phyloP scores from a whole-genome alignment of 441 rosid genomes.

The Croton setiger region DNA sequence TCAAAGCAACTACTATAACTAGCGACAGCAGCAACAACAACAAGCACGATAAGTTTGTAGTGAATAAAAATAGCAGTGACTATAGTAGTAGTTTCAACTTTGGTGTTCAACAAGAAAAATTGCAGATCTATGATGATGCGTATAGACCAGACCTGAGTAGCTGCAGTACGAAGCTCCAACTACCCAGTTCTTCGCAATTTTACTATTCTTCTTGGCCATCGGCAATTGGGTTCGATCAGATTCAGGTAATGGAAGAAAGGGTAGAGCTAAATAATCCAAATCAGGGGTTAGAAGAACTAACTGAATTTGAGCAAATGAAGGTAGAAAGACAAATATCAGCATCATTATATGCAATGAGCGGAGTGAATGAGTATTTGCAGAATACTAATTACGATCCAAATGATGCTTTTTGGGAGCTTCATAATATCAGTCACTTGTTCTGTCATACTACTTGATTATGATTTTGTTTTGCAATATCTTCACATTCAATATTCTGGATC shows the following conservation, averaged over 20 bases:
- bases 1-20: constrained; percentile 26
- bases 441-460: too few species aligned
- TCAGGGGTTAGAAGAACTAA: constrained; percentile 27
- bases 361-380: too few species aligned
- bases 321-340: constrained; percentile 71
- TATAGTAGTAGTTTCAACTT: not conserved
- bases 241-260: constrained; percentile 34
- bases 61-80: not conserved
- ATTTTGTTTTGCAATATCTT: too few species aligned
- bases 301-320: constrained; percentile 37
- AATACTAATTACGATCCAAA: too few species aligned
- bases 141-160: constrained; percentile 49
- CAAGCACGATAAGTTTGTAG: too few species aligned
- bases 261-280: constrained; percentile 19
- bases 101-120: constrained; percentile 21
- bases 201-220: constrained; percentile 47
- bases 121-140: constrained; percentile 29
- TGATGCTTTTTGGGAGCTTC: too few species aligned
- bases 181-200: constrained; percentile 19
- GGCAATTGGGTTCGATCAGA: constrained; percentile 38
- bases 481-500: too few species aligned
- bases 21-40: constrained; percentile 13
- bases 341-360: constrained; percentile 21
- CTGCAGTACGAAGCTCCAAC: constrained; percentile 28
- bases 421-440: too few species aligned